A percentile compares a stretch with the other conserved stretches of the same genome.
These are phyloP conservation scores for Sanghuangporus weigelae DNA, from an alignment of 1,284 basidiomycete species.

Conservation along the genomic window DNA sequence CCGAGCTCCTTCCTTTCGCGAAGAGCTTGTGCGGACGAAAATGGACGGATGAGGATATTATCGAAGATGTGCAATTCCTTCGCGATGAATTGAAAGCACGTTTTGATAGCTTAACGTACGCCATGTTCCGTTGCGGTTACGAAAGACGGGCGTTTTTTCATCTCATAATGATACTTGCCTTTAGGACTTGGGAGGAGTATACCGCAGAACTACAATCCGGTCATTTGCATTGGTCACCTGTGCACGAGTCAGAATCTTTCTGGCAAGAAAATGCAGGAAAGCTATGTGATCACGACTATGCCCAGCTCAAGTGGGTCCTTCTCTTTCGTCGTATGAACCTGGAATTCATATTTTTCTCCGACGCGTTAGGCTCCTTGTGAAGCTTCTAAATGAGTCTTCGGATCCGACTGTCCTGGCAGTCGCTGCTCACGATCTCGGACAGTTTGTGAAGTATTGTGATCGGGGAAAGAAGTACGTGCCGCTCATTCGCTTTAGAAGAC, in stretches of 20 bases:
- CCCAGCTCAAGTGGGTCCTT: slow-evolving; percentile 67
- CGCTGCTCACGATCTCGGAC: slow-evolving; percentile 88
- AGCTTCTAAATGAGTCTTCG: slow-evolving; percentile 62
- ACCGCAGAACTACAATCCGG: slow-evolving; percentile 87
- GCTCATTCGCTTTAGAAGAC: slow-evolving; percentile 10
- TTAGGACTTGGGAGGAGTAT: slow-evolving; percentile 94
- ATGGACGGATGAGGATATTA: slow-evolving; percentile 92
- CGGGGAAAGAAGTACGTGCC: slow-evolving; percentile 78
- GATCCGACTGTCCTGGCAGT: slow-evolving; percentile 82
- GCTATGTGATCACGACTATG: slow-evolving; percentile 76
- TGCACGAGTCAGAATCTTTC: slow-evolving; percentile 94
- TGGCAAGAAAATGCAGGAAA: slow-evolving; percentile 93
- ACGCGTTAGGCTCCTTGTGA: slow-evolving; percentile 58
- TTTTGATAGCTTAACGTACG: slow-evolving; percentile 84
- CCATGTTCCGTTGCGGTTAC: not conserved
- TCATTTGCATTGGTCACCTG: slow-evolving; percentile 90
- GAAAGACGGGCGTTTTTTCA: not conserved
- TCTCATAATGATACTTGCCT: not conserved
- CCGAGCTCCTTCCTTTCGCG: slow-evolving; percentile 80
- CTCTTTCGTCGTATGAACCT: not conserved
- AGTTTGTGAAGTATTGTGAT: slow-evolving; percentile 89
- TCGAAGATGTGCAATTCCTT: slow-evolving; percentile 87
- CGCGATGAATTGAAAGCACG: slow-evolving; percentile 76
- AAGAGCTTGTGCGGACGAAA: slow-evolving; percentile 83
- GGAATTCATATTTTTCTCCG: not conserved